phyloP scores from a whole-genome alignment of 2,329 filamentous ascomycete genomes.

The Bipolaris zeicola region DNA sequence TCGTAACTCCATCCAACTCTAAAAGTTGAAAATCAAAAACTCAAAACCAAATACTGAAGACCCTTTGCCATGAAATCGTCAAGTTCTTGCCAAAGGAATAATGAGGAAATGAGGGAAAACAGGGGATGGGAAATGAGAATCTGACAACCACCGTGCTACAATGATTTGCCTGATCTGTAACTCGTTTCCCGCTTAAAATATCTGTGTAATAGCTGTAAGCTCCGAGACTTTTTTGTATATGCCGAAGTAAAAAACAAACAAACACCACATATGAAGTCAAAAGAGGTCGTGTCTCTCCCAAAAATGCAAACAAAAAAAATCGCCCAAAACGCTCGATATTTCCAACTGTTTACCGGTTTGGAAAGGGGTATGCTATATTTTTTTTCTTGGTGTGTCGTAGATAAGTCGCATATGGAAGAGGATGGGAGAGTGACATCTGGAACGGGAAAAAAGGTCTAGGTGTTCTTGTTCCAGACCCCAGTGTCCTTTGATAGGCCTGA shows the following conservation, averaged over 20 bases:
- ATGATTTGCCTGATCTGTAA: background rate
- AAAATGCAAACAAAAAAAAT: conserved; percentile 19
- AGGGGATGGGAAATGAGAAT: background rate
- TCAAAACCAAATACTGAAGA: no score
- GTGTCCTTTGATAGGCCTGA: conserved; percentile 30
- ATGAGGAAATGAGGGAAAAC: background rate
- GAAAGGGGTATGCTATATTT: conserved; percentile 1
- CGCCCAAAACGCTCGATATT: conserved; percentile 14
- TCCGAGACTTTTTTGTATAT: conserved; percentile 15
- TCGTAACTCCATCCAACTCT: no score
- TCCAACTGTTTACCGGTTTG: conserved; percentile 9
- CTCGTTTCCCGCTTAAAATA: background rate
- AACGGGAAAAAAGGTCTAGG: conserved; percentile 6
- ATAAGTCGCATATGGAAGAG: background rate
- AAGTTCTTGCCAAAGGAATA: no score
- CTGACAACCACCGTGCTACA: background rate
- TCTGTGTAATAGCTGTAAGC: conserved; percentile 6
- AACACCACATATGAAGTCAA: background rate
- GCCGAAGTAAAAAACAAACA: conserved; percentile 5
- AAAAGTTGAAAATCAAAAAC: no score
- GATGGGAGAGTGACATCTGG: background rate
- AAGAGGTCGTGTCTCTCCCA: background rate
- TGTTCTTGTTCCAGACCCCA: conserved; percentile 28
- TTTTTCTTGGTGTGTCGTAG: conserved; percentile 4
- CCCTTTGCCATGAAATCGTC: no score